phyloP scores from a whole-genome alignment of 305 asterid genomes.

The Ilex paraguariensis region DNA sequence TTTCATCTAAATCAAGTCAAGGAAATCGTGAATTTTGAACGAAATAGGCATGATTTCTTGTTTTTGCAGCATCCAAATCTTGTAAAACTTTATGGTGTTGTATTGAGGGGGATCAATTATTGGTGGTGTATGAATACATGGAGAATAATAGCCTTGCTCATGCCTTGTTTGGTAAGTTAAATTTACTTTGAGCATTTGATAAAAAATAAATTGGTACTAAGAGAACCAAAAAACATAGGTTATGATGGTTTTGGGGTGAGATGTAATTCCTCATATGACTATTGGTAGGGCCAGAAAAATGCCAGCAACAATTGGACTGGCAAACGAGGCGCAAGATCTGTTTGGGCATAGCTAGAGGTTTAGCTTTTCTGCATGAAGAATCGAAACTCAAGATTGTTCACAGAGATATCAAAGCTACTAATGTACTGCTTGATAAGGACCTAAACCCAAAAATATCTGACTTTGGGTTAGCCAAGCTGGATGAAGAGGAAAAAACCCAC shows the following conservation, averaged over 20 bases:
- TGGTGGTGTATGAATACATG: constrained; percentile 45
- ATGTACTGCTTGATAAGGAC: constrained; percentile 36
- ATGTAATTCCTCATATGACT: no score
- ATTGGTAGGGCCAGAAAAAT: constrained; percentile 28
- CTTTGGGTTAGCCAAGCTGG: constrained; percentile 44
- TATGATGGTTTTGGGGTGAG: no score
- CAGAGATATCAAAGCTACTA: constrained; percentile 45
- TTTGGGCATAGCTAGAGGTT: constrained; percentile 46
- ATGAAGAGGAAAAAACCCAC: constrained; percentile 34
- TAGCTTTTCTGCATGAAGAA: constrained; percentile 54
- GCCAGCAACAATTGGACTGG: constrained; percentile 38
- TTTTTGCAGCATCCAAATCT: constrained; percentile 48
- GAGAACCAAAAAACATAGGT: no score
- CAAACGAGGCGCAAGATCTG: constrained; percentile 38
- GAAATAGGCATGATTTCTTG: constrained; percentile 41
- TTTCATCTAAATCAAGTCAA: constrained; percentile 37
- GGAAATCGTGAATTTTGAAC: constrained; percentile 40
- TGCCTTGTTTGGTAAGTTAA: constrained; percentile 32
- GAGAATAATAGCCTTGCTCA: constrained; percentile 51
- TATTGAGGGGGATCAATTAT: constrained; percentile 42
- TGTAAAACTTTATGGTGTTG: constrained; percentile 45
- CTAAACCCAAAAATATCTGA: constrained; percentile 41
- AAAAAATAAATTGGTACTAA: no score
- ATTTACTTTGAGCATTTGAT: no score
- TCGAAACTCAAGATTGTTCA: constrained; percentile 45